Conservation (phyloP, 495 filamentous ascomycete genomes). For the Talaromyces proteolyticus region DNA sequence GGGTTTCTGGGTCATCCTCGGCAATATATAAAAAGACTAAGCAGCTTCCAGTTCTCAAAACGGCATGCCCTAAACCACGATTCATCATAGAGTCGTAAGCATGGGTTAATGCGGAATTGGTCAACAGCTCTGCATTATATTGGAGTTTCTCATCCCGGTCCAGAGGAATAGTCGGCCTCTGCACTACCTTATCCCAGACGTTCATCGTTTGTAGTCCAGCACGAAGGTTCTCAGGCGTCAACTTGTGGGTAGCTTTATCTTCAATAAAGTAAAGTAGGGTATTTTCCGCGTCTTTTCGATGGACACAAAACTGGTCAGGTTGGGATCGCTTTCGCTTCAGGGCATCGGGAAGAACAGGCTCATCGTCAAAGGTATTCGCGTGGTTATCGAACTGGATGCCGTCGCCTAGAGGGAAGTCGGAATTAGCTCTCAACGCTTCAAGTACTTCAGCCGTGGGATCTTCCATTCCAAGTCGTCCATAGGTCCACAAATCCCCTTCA, state of each 20-base stretch:
- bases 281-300: slow-evolving; percentile 10
- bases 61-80: slow-evolving; percentile 20
- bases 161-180: slow-evolving; percentile 10
- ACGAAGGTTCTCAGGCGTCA: slow-evolving; percentile 18
- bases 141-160: slow-evolving; percentile 12
- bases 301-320: slow-evolving; percentile 17
- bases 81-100: slow-evolving; percentile 24
- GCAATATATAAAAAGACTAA: slow-evolving; percentile 24
- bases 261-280: slow-evolving; percentile 18
- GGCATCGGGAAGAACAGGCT: neutral
- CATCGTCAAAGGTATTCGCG: slow-evolving; percentile 19
- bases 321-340: slow-evolving; percentile 4
- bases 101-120: slow-evolving; percentile 16
- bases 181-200: slow-evolving; percentile 11
- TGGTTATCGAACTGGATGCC: slow-evolving; percentile 24
- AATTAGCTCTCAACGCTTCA: too few relatives aligned
- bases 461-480: too few relatives aligned
- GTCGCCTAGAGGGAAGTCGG: too few relatives aligned
- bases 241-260: slow-evolving; percentile 29
- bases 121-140: slow-evolving; percentile 17
- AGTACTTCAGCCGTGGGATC: too few relatives aligned
- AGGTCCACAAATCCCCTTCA: too few relatives aligned
- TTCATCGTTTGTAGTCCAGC: slow-evolving; percentile 17
- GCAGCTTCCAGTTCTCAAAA: slow-evolving; percentile 24
- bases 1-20: slow-evolving; percentile 22